Evolutionary conservation across 805 yeast genomes (phyloP).

Genomic region (Teunomyces gatunensis): DNA sequence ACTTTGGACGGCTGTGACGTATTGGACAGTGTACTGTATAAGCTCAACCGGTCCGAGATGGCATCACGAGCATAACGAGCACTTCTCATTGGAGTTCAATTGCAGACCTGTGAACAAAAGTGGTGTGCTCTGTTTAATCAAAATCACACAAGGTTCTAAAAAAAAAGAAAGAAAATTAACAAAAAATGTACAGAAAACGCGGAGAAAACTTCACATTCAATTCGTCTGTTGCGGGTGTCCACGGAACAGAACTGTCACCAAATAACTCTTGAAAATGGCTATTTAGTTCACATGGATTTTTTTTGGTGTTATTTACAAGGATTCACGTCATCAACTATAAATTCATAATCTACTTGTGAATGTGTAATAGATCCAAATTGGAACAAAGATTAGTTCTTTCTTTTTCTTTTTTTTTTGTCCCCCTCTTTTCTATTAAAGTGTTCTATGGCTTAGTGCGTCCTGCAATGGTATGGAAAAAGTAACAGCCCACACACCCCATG

Average conservation of each 20-base stretch:
- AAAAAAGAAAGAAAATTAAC: not conserved
- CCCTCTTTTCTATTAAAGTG: too few relatives aligned
- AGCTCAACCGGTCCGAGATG: conserved; percentile 28
- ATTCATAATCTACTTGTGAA: too few relatives aligned
- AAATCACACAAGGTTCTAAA: not conserved
- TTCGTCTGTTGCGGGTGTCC: not conserved
- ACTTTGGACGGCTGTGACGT: conserved; percentile 24
- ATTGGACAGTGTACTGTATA: conserved; percentile 26
- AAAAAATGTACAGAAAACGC: not conserved
- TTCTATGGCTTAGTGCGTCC: too few relatives aligned
- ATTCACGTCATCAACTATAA: too few relatives aligned
- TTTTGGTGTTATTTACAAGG: too few relatives aligned
- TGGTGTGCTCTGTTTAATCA: not conserved
- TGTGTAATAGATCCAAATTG: not conserved
- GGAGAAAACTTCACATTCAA: not conserved
- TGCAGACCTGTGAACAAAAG: not conserved
- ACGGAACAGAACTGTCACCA: not conserved
- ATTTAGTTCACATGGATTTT: too few relatives aligned
- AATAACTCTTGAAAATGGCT: too few relatives aligned
- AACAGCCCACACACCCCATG: too few relatives aligned
- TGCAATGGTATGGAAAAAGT: too few relatives aligned
- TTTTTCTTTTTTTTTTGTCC: not conserved
- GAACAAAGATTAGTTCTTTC: not conserved
- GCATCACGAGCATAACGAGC: conserved; percentile 29
- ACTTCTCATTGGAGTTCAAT: conserved; percentile 13